Evolutionary conservation across 2,329 filamentous ascomycete genomes (phyloP).

Genomic region (Penicillium digitatum): DNA sequence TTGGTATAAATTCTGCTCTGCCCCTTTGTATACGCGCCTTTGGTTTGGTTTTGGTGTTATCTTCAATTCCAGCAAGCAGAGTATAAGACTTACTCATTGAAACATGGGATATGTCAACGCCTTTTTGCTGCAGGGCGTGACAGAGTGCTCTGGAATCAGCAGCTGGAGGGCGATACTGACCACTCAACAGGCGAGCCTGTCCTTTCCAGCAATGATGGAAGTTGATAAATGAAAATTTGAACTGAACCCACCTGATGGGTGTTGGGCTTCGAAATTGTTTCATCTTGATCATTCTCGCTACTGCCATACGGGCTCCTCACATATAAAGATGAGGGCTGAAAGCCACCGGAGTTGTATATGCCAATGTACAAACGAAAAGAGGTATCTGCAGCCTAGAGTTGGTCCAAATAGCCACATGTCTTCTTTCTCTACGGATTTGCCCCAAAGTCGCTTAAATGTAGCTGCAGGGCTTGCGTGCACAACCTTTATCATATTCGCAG

Average conservation of each 20-base stretch:
- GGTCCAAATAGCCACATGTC: constrained; percentile 86
- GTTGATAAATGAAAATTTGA: background rate
- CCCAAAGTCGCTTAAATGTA: constrained; percentile 72
- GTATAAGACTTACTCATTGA: constrained; percentile 78
- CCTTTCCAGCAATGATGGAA: background rate
- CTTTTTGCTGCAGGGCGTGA: constrained; percentile 64
- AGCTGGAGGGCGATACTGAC: constrained; percentile 81
- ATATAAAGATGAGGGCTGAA: constrained; percentile 90
- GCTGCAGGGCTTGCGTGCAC: constrained; percentile 67
- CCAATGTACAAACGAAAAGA: constrained; percentile 76
- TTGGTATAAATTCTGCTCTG: too few species aligned
- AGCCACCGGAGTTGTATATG: constrained; percentile 82
- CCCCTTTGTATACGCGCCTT: too few species aligned
- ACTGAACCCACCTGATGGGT: constrained; percentile 44
- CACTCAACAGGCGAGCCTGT: constrained; percentile 52
- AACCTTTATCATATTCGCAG: constrained; percentile 59
- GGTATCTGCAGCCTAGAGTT: constrained; percentile 59
- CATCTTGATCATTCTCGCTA: constrained; percentile 81
- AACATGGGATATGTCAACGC: constrained; percentile 74
- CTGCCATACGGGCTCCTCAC: constrained; percentile 73
- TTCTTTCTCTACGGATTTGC: constrained; percentile 69
- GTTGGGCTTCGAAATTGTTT: constrained; percentile 70
- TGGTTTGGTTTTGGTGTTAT: constrained; percentile 64
- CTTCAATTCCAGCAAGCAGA: constrained; percentile 75
- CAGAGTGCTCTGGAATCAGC: constrained; percentile 81